These are phyloP conservation scores for Neopestalotiopsis sp. DNA, from an alignment of 2,329 filamentous ascomycete genomes.

Conservation along the genomic window DNA sequence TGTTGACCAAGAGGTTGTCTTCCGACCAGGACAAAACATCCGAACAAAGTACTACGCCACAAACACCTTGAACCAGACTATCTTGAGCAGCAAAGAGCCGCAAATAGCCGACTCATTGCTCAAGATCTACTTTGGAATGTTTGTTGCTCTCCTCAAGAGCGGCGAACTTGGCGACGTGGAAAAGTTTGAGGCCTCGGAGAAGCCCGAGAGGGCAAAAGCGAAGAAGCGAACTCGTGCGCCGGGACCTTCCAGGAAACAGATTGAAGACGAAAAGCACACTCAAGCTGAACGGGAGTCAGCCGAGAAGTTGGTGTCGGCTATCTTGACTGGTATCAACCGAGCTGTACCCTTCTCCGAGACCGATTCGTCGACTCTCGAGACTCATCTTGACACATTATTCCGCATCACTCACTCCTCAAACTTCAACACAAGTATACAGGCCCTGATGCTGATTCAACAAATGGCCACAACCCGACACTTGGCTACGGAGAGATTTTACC, in stretches of 20 bases:
- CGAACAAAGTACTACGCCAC: constrained; percentile 95
- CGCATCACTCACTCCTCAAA: constrained; percentile 96
- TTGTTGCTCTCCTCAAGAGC: constrained; percentile 79
- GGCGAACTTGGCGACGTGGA: constrained; percentile 47
- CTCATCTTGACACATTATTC: constrained; percentile 93
- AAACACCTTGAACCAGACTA: constrained; percentile 96
- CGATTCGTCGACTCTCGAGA: constrained; percentile 78
- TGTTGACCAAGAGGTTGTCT: constrained; percentile 86
- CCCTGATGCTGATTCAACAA: constrained; percentile 93
- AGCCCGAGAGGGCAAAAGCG: constrained; percentile 48
- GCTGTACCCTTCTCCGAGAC: constrained; percentile 90
- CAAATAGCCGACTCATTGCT: constrained; percentile 80
- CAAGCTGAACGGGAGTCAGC: constrained; percentile 69
- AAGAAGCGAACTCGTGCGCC: constrained; percentile 33
- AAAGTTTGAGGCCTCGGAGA: constrained; percentile 41
- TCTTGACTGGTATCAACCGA: constrained; percentile 93
- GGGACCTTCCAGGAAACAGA: constrained; percentile 38
- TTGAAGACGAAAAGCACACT: constrained; percentile 37
- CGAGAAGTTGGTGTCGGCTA: constrained; percentile 90
- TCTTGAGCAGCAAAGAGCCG: constrained; percentile 84
- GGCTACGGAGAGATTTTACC: constrained; percentile 89
- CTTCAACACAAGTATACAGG: constrained; percentile 98
- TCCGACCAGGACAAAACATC: constrained; percentile 83
- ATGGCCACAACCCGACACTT: constrained; percentile 81
- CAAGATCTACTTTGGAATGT: constrained; percentile 90